Evolutionary conservation across 1,284 basidiomycete genomes (phyloP), one percentile per base, ranked within the genome.

Genomic region (Trametes versicolor): DNA sequence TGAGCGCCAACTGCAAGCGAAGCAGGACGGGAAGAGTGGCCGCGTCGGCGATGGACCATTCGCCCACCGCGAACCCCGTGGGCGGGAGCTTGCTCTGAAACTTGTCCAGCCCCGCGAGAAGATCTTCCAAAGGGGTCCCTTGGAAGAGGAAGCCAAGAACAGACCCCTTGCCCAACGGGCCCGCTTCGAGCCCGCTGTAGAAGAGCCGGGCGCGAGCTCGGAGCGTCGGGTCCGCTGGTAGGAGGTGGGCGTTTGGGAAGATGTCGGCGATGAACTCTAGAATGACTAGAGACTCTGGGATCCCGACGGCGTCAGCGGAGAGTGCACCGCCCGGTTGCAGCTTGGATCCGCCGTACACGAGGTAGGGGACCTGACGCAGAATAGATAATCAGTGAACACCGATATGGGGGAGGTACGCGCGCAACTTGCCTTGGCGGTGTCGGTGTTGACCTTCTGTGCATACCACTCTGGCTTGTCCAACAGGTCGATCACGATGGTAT

Each of bases 381-480:
- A 43, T 45, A 10, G 25, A 10, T 39, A 3, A 39, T 34, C 9
- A n/a, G 37, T 17, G 9, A 3, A 27, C 25, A 17, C 6, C 13
- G 49, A 70, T 76, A 19, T 43, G 8, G 41, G 15, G 17, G 41
- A 7, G 19, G 17, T 43, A 17, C 41, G 41, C 6, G 19, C 6
- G 41, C 12, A 13, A 17, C 25, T 5, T 32, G 87, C 87, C 80
- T 89, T 88, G 74, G 83, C 83, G 3, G 25, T 51, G 10, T 19
- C 87, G 2, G 85, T 84, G 75, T 90, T 90, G 49, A 91, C 82
- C 62, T 85, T 80, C 2, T 83, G 79, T 0, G 83, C 82, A 72
- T 87, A 89, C 88, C 87, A 89, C 52, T 80, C 82, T 0, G 89
- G 88, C 77, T 91, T 91, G 79, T 88, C 85, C 68, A 73, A 62